Conservation (phyloP, 2,329 filamentous ascomycete species). For the Macrophomina phaseolina region DNA sequence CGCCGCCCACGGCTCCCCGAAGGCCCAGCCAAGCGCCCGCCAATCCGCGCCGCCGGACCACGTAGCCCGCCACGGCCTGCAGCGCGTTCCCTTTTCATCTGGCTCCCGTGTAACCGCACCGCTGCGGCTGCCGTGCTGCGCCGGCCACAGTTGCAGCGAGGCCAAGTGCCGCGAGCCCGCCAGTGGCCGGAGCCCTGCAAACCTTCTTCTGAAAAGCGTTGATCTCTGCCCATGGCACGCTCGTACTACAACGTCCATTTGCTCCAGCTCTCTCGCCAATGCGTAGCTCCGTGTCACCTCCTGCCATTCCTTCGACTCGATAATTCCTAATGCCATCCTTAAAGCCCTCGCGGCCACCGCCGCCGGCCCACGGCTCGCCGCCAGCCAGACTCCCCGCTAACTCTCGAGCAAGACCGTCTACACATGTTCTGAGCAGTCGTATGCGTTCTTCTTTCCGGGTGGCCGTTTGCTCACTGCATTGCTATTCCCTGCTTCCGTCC, state of each 20-base stretch:
- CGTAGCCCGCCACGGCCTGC: slow-evolving; percentile 1
- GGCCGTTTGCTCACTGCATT: slow-evolving; percentile 10
- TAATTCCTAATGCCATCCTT: slow-evolving; percentile 6
- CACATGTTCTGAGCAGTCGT: neutral
- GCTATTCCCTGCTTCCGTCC: slow-evolving; percentile 13
- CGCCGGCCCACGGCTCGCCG: neutral
- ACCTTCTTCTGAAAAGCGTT: slow-evolving; percentile 9
- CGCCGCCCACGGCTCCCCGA: neutral
- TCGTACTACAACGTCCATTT: slow-evolving; percentile 13
- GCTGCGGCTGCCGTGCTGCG: slow-evolving; percentile 12
- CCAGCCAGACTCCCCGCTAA: neutral
- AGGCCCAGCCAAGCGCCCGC: slow-evolving; percentile 1
- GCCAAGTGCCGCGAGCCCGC: neutral
- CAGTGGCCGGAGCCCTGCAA: neutral
- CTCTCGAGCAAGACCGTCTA: neutral
- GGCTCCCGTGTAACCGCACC: slow-evolving; percentile 1
- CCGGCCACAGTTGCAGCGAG: neutral
- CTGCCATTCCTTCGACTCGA: slow-evolving; percentile 12
- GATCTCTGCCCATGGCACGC: slow-evolving; percentile 16
- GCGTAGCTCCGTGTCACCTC: slow-evolving; percentile 13
- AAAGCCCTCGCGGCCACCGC: neutral
- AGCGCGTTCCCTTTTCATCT: slow-evolving; percentile 13
- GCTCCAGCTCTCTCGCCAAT: neutral
- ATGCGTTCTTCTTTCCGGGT: neutral
- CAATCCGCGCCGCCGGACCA: slow-evolving; percentile 4